Evolutionary conservation across 2,329 filamentous ascomycete species (phyloP).

Genomic region (Epichloe sibirici): DNA sequence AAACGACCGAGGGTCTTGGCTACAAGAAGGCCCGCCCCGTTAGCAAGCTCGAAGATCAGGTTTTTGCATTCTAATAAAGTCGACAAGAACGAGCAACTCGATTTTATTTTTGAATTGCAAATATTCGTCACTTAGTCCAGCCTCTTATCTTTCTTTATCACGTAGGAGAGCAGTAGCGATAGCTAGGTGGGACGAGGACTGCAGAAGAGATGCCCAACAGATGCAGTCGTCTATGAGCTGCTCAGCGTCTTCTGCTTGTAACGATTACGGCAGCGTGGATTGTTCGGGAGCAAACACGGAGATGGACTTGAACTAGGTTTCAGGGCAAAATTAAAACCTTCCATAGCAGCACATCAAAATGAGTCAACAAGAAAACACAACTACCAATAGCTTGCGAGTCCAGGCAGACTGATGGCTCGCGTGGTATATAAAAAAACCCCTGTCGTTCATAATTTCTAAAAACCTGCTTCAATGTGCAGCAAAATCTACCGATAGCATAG

Average conservation of each 20-base stretch:
- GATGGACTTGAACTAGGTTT: not conserved
- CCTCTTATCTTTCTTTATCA: not conserved
- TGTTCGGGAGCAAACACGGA: not conserved
- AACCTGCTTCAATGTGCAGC: too few species aligned
- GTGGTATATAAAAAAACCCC: too few species aligned
- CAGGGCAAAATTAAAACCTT: not conserved
- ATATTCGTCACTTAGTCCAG: not conserved
- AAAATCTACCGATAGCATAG: too few species aligned
- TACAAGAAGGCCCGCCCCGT: slow-evolving; percentile 88
- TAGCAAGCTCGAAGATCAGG: slow-evolving; percentile 95
- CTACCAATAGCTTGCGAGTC: too few species aligned
- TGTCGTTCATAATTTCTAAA: too few species aligned
- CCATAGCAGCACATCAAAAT: not conserved
- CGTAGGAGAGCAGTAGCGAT: too few species aligned
- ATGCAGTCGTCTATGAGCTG: not conserved
- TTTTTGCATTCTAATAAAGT: slow-evolving; percentile 67
- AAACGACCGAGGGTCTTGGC: slow-evolving; percentile 76
- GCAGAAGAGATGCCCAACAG: not conserved
- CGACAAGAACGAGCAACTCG: not conserved
- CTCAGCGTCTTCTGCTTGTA: not conserved
- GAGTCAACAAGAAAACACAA: not conserved
- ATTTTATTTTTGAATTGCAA: not conserved
- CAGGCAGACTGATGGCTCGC: too few species aligned
- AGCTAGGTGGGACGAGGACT: not conserved
- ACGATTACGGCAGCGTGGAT: not conserved